A percentile compares a stretch with the other conserved stretches of the same genome.
Conservation (phyloP, 2,329 filamentous ascomycete species). For the Chaetomium globosum region DNA sequence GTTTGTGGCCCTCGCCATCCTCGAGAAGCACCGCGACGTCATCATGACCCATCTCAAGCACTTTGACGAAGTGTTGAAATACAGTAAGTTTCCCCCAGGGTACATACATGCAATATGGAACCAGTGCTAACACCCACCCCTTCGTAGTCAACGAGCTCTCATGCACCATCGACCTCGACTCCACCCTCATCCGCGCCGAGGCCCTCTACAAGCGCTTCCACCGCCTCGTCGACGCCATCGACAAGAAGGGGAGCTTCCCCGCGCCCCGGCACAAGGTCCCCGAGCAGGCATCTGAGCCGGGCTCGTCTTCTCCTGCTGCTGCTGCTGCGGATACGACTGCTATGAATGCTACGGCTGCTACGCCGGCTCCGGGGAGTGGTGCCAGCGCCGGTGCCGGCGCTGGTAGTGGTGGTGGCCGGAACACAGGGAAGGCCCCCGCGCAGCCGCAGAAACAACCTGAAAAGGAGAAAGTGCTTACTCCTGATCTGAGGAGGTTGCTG, state of each 20-base stretch:
- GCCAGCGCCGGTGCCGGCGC: neutral
- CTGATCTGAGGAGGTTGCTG: slow-evolving; percentile 58
- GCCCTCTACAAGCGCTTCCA: slow-evolving; percentile 86
- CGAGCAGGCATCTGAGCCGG: slow-evolving; percentile 3
- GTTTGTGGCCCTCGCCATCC: slow-evolving; percentile 88
- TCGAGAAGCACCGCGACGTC: slow-evolving; percentile 94
- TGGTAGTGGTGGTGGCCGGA: neutral
- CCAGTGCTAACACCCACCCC: neutral
- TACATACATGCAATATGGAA: neutral
- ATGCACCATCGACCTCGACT: slow-evolving; percentile 85
- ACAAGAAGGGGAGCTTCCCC: slow-evolving; percentile 74
- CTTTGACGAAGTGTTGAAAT: slow-evolving; percentile 97
- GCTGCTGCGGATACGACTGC: slow-evolving; percentile 9
- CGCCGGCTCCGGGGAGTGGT: neutral
- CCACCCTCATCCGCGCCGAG: slow-evolving; percentile 85
- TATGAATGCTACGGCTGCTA: neutral
- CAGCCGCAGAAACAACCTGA: slow-evolving; percentile 30
- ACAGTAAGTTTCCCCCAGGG: slow-evolving; percentile 61
- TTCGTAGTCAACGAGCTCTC: slow-evolving; percentile 86
- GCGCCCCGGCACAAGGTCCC: slow-evolving; percentile 24
- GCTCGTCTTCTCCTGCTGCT: slow-evolving; percentile 4
- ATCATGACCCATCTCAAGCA: slow-evolving; percentile 93
- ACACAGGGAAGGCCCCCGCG: slow-evolving; percentile 25
- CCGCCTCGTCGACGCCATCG: slow-evolving; percentile 83
- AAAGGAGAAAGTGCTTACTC: slow-evolving; percentile 56